phyloP scores from a whole-genome alignment of 345 rosid genomes.

The Gossypium australe region DNA sequence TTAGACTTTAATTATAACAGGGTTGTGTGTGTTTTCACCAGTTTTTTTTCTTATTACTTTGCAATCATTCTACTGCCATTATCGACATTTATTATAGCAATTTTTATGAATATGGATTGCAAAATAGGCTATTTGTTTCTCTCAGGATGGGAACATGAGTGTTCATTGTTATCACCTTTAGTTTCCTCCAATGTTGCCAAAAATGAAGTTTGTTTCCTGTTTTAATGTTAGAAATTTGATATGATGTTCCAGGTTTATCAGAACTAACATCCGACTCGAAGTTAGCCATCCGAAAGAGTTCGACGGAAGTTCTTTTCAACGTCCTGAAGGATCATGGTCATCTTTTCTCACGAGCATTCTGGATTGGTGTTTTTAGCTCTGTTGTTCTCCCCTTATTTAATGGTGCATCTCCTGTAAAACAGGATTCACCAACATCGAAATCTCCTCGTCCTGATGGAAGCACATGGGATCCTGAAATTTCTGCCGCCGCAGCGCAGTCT shows the following conservation, averaged over 20 bases:
- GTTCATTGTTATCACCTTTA: neutral
- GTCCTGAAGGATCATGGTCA: constrained; percentile 92
- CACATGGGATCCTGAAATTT: constrained; percentile 76
- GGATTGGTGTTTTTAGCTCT: constrained; percentile 57
- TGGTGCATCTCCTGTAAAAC: constrained; percentile 28
- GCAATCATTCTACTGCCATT: no score
- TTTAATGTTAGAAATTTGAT: neutral
- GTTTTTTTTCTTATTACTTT: no score
- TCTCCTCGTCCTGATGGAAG: constrained; percentile 43
- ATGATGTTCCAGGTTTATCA: constrained; percentile 67
- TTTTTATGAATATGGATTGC: neutral
- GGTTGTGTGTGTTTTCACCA: no score
- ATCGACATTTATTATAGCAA: neutral
- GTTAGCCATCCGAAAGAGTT: constrained; percentile 76
- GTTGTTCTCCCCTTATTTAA: constrained; percentile 65
- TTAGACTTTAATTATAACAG: no score
- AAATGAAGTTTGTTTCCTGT: constrained; percentile 1
- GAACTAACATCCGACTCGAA: constrained; percentile 80
- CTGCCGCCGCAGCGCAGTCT: constrained; percentile 58
- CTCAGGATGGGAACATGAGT: neutral
- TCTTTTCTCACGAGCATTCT: constrained; percentile 69
- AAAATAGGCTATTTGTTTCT: neutral
- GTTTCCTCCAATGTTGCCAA: neutral
- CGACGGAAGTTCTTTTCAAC: constrained; percentile 88
- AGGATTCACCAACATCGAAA: constrained; percentile 32